Conservation (phyloP, 768 basidiomycete genomes). For the Lentinula edodes region DNA sequence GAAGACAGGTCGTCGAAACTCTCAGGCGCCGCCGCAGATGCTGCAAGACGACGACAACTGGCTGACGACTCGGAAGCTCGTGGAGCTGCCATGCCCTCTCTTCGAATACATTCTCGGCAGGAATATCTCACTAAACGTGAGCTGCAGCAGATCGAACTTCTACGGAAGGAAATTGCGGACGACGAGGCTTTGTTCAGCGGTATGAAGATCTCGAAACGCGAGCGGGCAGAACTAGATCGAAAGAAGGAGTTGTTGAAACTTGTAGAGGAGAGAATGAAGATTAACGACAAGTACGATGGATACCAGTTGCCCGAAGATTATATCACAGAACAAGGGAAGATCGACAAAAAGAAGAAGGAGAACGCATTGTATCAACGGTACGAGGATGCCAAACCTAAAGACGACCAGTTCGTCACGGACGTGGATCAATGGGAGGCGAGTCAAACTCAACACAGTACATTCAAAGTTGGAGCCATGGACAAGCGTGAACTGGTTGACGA, state of each 20-base stretch:
- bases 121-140: slow-evolving; percentile 97
- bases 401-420: slow-evolving; percentile 93
- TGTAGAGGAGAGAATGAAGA: slow-evolving; percentile 90
- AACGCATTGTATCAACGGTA: slow-evolving; percentile 91
- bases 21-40: slow-evolving; percentile 73
- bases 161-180: slow-evolving; percentile 90
- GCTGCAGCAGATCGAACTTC: slow-evolving; percentile 89
- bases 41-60: slow-evolving; percentile 70
- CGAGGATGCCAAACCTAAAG: slow-evolving; percentile 87
- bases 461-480: slow-evolving; percentile 90
- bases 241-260: slow-evolving; percentile 91
- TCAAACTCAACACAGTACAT: slow-evolving; percentile 85
- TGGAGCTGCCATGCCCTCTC: slow-evolving; percentile 50
- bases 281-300: slow-evolving; percentile 94
- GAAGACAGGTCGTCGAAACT: slow-evolving; percentile 85
- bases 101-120: slow-evolving; percentile 87
- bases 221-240: slow-evolving; percentile 72
- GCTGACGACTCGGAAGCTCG: slow-evolving; percentile 73
- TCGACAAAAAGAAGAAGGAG: slow-evolving; percentile 94
- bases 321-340: slow-evolving; percentile 96
- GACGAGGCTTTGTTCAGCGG: slow-evolving; percentile 88
- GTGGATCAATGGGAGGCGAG: slow-evolving; percentile 96
- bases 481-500: slow-evolving; percentile 75
- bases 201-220: slow-evolving; percentile 85
- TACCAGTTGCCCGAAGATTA: slow-evolving; percentile 98